Percentiles rank a stretch among this genome's conserved stretches.
Evolutionary conservation across 257 asterid species (phyloP).

Genomic region (Solanum rostratum): DNA sequence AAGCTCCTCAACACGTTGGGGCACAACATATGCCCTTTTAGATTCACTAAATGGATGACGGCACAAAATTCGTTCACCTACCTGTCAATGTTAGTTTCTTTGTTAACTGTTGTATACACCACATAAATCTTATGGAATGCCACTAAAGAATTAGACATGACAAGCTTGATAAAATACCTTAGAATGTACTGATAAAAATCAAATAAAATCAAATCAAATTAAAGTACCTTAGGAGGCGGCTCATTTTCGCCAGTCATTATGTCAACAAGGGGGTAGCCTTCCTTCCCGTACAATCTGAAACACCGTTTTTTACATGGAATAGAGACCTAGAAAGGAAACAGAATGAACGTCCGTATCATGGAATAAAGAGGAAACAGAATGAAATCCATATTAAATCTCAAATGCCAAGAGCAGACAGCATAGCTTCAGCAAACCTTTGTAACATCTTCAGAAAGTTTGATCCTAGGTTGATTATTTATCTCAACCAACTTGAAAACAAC

Average conservation of each 20-base stretch:
- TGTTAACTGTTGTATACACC: neutral
- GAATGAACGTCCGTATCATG: neutral
- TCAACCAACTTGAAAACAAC: conserved; percentile 93
- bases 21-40: conserved; percentile 88
- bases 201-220: no score
- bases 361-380: neutral
- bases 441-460: conserved; percentile 95
- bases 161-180: neutral
- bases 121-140: neutral
- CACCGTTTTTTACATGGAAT: conserved; percentile 94
- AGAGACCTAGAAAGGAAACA: conserved; percentile 53
- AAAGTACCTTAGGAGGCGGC: conserved; percentile 78
- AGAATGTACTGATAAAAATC: neutral
- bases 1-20: conserved; percentile 85
- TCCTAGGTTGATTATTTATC: conserved; percentile 90
- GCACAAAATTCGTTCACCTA: conserved; percentile 70
- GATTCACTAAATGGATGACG: conserved; percentile 93
- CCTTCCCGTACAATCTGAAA: conserved; percentile 85
- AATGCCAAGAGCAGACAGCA: neutral
- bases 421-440: conserved; percentile 53
- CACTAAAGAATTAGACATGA: neutral
- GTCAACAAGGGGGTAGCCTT: conserved; percentile 92
- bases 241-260: conserved; percentile 85
- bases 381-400: neutral
- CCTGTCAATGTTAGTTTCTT: conserved; percentile 20